phyloP scores from a whole-genome alignment of 371 early-diverging fungal genomes.

The Mortierella sp. region DNA sequence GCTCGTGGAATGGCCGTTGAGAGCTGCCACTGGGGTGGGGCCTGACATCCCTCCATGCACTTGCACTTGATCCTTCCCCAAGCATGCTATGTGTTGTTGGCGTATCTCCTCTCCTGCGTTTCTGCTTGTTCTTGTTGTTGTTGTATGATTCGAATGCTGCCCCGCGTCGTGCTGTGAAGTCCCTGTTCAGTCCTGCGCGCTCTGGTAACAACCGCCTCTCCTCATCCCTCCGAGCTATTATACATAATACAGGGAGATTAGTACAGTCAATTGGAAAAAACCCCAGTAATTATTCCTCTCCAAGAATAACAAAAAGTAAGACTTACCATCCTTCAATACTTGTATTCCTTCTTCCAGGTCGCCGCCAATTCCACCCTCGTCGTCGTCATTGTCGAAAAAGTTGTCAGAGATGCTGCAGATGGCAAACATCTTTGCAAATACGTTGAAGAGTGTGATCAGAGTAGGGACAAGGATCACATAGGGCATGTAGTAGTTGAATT shows the following conservation, averaged over 20 bases:
- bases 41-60: constrained; percentile 51
- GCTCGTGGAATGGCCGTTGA: constrained; percentile 41
- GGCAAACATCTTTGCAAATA: constrained; percentile 82
- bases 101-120: constrained; percentile 41
- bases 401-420: constrained; percentile 74
- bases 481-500: constrained; percentile 92
- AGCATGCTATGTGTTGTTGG: constrained; percentile 31
- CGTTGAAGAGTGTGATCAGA: constrained; percentile 79
- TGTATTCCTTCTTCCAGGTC: constrained; percentile 57
- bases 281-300: neutral
- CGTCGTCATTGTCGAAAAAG: constrained; percentile 69
- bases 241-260: too few relatives aligned
- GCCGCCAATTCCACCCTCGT: constrained; percentile 57
- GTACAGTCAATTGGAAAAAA: too few relatives aligned
- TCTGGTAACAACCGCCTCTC: constrained; percentile 48
- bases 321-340: constrained; percentile 50
- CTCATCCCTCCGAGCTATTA: constrained; percentile 44
- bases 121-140: constrained; percentile 52
- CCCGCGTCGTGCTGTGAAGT: constrained; percentile 48
- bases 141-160: constrained; percentile 53
- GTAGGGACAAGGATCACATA: constrained; percentile 85
- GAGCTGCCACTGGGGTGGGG: constrained; percentile 28
- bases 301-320: neutral
- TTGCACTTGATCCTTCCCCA: constrained; percentile 53
- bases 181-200: constrained; percentile 45